These are phyloP conservation scores for Antrodiella citrinella DNA, from an alignment of 768 basidiomycete genomes.

Conservation along the genomic window DNA sequence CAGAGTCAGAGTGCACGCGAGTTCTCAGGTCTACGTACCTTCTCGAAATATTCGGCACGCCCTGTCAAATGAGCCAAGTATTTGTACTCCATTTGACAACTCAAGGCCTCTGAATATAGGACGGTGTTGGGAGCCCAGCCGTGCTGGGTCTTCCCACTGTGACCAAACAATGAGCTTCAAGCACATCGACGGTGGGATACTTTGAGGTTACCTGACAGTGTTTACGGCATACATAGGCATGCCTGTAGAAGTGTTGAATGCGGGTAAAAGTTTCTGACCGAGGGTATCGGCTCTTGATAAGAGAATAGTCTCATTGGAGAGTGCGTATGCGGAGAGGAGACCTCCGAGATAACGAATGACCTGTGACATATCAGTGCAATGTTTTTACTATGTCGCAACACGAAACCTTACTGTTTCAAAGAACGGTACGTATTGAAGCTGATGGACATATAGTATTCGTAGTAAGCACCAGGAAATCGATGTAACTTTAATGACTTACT, in stretches of 20 bases:
- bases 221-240: constrained; percentile 68
- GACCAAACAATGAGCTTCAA: constrained; percentile 11
- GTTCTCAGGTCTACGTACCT: constrained; percentile 39
- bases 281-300: constrained; percentile 73
- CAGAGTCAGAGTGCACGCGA: not conserved
- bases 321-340: constrained; percentile 72
- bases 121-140: constrained; percentile 27
- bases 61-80: constrained; percentile 82
- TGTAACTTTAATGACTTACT: constrained; percentile 2
- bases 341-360: constrained; percentile 82
- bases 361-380: not conserved
- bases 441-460: too few species aligned
- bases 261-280: constrained; percentile 59
- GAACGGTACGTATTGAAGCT: constrained; percentile 40
- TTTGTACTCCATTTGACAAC: constrained; percentile 79
- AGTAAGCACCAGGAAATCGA: too few species aligned
- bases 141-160: constrained; percentile 33
- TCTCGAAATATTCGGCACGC: constrained; percentile 50
- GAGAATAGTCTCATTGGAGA: constrained; percentile 55
- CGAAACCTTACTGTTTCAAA: constrained; percentile 50
- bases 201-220: constrained; percentile 48
- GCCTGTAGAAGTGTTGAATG: constrained; percentile 62
- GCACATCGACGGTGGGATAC: too few species aligned
- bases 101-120: constrained; percentile 68
- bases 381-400: not conserved